These are phyloP conservation scores for Neopestalotiopsis sp. DNA, from an alignment of 2,329 filamentous ascomycete species.

Conservation along the genomic window DNA sequence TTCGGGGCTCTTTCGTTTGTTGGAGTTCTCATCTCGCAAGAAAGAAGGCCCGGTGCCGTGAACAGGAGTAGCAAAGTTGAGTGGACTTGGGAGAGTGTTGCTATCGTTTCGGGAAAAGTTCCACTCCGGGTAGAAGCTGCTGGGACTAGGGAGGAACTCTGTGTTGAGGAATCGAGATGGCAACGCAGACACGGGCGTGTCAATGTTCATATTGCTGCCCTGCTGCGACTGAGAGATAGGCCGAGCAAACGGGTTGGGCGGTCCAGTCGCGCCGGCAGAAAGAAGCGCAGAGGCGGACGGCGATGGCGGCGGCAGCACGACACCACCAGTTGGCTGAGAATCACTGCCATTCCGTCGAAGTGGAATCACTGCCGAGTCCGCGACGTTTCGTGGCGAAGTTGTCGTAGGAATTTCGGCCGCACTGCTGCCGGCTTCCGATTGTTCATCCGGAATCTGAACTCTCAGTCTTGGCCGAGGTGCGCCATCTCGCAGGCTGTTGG, in stretches of 20 bases:
- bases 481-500: slow-evolving; percentile 75
- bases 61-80: slow-evolving; percentile 89
- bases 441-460: slow-evolving; percentile 93
- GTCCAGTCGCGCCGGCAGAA: slow-evolving; percentile 89
- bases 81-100: slow-evolving; percentile 88
- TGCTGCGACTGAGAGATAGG: slow-evolving; percentile 78
- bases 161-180: slow-evolving; percentile 90
- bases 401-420: slow-evolving; percentile 67
- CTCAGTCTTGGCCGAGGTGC: slow-evolving; percentile 83
- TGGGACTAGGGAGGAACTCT: slow-evolving; percentile 87
- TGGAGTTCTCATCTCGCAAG: slow-evolving; percentile 58
- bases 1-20: slow-evolving; percentile 66
- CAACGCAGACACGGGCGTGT: slow-evolving; percentile 92
- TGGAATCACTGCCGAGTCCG: slow-evolving; percentile 63
- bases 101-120: slow-evolving; percentile 73
- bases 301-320: slow-evolving; percentile 91
- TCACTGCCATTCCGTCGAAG: slow-evolving; percentile 51
- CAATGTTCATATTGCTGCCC: slow-evolving; percentile 61
- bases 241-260: slow-evolving; percentile 93
- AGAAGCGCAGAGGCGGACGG: slow-evolving; percentile 85
- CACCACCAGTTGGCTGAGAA: slow-evolving; percentile 64
- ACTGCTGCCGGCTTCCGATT: slow-evolving; percentile 76
- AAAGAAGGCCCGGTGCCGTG: slow-evolving; percentile 68
- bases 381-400: slow-evolving; percentile 64
- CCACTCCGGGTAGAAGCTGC: slow-evolving; percentile 93